phyloP scores from a whole-genome alignment of 1,284 basidiomycete genomes.

The Ganoderma sinense region DNA sequence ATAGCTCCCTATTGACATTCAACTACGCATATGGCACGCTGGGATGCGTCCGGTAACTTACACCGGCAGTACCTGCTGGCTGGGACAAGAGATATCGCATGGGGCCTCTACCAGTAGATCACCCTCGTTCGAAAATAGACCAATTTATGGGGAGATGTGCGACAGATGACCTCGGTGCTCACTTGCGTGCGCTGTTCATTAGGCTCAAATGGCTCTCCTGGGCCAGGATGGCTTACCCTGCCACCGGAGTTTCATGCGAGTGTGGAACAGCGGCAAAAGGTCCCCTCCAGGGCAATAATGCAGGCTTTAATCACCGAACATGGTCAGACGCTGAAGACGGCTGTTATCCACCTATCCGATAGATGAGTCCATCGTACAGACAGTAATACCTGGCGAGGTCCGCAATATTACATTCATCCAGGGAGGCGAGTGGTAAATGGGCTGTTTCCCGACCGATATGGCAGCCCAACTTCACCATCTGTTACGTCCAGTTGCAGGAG shows the following conservation, averaged over 20 bases:
- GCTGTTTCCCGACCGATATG: not conserved
- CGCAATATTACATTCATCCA: not conserved
- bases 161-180: not conserved
- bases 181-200: not conserved
- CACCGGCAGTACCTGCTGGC: not conserved
- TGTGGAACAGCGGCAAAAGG: not conserved
- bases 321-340: not conserved
- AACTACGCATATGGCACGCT: not conserved
- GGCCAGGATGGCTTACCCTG: not conserved
- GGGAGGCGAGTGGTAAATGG: not conserved
- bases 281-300: not conserved
- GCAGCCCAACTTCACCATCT: not conserved
- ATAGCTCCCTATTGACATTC: not conserved
- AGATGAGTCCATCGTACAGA: not conserved
- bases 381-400: not conserved
- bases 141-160: not conserved
- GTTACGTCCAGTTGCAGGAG: not conserved
- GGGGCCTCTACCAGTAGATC: not conserved
- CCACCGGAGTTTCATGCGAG: not conserved
- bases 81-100: not conserved
- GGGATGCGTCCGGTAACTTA: not conserved
- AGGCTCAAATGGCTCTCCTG: not conserved
- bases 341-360: not conserved
- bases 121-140: not conserved
- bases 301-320: not conserved